Evolutionary conservation across 2,329 filamentous ascomycete genomes (phyloP).

Genomic region (Diaporthe citriasiana): DNA sequence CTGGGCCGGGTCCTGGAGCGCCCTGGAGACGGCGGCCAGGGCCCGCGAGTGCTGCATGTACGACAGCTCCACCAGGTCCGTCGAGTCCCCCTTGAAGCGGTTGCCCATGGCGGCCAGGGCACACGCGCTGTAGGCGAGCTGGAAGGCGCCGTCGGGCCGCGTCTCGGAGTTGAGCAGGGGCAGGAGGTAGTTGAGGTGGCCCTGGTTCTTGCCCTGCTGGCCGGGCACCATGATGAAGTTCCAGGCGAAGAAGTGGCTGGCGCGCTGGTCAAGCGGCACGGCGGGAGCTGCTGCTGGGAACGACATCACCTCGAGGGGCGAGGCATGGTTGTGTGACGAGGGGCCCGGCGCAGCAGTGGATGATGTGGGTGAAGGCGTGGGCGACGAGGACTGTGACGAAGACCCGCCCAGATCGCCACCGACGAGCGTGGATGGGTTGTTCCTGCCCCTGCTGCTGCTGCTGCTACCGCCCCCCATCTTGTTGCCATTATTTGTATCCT

Average conservation of each 20-base stretch:
- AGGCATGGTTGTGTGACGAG: conserved; percentile 42
- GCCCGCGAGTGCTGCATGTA: conserved; percentile 68
- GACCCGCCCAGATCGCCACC: background rate
- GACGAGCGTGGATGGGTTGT: background rate
- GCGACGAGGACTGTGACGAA: conserved; percentile 2
- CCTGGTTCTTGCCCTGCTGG: conserved; percentile 59
- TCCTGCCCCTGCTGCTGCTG: background rate
- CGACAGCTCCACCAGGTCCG: conserved; percentile 56
- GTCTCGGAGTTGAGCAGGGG: conserved; percentile 65
- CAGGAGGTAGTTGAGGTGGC: conserved; percentile 71
- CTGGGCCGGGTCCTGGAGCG: conserved; percentile 64
- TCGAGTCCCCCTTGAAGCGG: conserved; percentile 54
- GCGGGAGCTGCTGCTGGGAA: conserved; percentile 54
- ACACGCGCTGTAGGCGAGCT: conserved; percentile 71
- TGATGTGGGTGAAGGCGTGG: conserved; percentile 45
- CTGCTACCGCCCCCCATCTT: no score
- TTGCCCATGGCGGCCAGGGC: conserved; percentile 71
- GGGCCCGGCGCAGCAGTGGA: conserved; percentile 31
- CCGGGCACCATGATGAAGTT: conserved; percentile 71
- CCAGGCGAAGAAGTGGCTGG: conserved; percentile 70
- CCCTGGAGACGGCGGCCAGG: conserved; percentile 64
- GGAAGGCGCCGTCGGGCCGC: conserved; percentile 60
- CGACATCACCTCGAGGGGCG: conserved; percentile 44
- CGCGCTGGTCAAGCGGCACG: conserved; percentile 67
- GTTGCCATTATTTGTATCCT: background rate